A percentile compares a stretch with the other conserved stretches of the same genome.
phyloP scores from a whole-genome alignment of 2,329 filamentous ascomycete genomes.

The Pseudogymnoascus sp. region DNA sequence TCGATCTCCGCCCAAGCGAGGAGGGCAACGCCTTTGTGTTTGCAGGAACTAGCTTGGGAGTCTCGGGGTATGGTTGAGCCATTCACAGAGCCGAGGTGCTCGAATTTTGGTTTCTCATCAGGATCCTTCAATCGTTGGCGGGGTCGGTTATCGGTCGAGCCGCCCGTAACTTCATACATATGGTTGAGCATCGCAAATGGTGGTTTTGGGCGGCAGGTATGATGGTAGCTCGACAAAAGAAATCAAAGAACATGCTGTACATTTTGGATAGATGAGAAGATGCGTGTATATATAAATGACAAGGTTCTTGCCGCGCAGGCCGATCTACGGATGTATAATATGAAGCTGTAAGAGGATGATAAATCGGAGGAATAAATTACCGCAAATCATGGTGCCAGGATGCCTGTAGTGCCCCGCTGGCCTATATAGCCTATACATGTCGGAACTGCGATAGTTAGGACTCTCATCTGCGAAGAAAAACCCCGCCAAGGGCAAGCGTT shows the following conservation, averaged over 20 bases:
- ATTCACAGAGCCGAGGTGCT: neutral
- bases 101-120: neutral
- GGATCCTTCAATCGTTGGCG: neutral
- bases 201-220: neutral
- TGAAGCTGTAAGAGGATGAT: neutral
- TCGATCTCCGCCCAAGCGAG: neutral
- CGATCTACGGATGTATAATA: constrained; percentile 4
- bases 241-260: neutral
- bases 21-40: neutral
- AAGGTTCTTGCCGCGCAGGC: neutral
- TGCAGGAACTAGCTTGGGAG: neutral
- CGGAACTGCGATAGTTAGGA: neutral
- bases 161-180: neutral
- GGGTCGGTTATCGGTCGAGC: neutral
- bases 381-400: constrained; percentile 1
- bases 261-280: neutral
- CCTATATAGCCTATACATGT: constrained; percentile 2
- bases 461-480: neutral
- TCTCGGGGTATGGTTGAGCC: neutral
- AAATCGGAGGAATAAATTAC: constrained; percentile 6
- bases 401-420: neutral
- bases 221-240: neutral
- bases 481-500: neutral
- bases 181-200: neutral
- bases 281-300: neutral